Base-by-base conservation (phyloP, 2,329 filamentous ascomycete genomes). In the Aspergillus piperis region DNA sequence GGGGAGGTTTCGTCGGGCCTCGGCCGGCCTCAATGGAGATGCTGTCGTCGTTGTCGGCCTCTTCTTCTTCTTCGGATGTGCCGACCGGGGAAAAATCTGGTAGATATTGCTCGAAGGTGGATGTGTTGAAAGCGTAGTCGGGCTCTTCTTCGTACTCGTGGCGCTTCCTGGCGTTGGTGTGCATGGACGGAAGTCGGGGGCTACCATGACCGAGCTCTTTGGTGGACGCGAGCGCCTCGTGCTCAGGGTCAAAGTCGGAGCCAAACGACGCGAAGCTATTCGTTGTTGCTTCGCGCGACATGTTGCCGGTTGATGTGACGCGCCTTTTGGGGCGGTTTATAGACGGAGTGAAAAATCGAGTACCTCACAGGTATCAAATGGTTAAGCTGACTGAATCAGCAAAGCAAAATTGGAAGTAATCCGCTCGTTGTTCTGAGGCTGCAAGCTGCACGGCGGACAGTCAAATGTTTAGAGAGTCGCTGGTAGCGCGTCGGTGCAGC, bases 21-120 rank as follows among this genome's bases (percentile, higher is more conserved):
- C 86, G 80, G 49, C 83, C 84, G 32, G 85, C 70, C 68, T 88
- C 86, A 58, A 88, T 78, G 2, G 84, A 86, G 61, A 82, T 76
- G 54, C 78, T 79, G 53, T 81, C 78, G 42, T 82, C 78, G 11
- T 77, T 74, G 3, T 70, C 71, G 58, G 75, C 74, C 17, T 71
- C 71, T 30, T 66, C 66, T 49, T 74, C 71, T 51, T 81, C 78
- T 49, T 76, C 75, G 30, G 77, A 78, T 38, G 73, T 74, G 47
- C 73, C 73, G 19, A 75, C 68, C 59, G 77, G 72, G 4, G 81
- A 79, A 63, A 83, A 82, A 44, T 82, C 76, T 30, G 81, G 80
- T 61, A 83, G 81, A 19, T 77, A 78, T 54, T 73, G 73, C 49
- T 77, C 77, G 41, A 82, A 71, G 11, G 78, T 78, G 8, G 81